phyloP scores from a whole-genome alignment of 2,329 filamentous ascomycete species.

The Ustulina deusta region DNA sequence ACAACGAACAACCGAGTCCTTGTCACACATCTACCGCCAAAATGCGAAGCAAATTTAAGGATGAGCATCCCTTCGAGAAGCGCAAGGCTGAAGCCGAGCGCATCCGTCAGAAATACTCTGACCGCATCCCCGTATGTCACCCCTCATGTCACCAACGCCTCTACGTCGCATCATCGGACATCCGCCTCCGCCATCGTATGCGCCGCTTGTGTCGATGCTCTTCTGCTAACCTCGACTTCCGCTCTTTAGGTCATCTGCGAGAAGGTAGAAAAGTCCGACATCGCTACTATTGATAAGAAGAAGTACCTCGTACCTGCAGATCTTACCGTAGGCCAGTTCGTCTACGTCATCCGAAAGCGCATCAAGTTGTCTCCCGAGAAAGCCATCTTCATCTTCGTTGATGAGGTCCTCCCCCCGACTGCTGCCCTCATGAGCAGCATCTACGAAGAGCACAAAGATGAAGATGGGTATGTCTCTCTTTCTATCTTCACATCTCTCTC shows the following conservation, averaged over 20 bases:
- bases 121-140: conserved; percentile 91
- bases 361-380: conserved; percentile 99
- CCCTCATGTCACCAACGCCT: conserved; percentile 22
- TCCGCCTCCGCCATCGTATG: not conserved
- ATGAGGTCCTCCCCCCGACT: conserved; percentile 95
- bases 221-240: conserved; percentile 41
- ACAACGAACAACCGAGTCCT: conserved; percentile 37
- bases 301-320: conserved; percentile 99
- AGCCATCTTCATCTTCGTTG: conserved; percentile 99
- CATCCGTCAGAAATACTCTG: conserved; percentile 98
- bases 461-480: conserved; percentile 69
- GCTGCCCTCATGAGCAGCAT: conserved; percentile 99
- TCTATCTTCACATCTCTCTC: not conserved
- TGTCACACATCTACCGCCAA: conserved; percentile 56
- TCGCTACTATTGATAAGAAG: conserved; percentile 99
- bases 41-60: conserved; percentile 99
- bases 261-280: conserved; percentile 99
- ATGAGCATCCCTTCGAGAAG: conserved; percentile 99
- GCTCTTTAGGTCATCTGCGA: conserved; percentile 90
- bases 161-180: conserved; percentile 11
- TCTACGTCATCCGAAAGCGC: conserved; percentile 99
- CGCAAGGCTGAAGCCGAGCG: conserved; percentile 99
- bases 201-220: not conserved
- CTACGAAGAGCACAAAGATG: conserved; percentile 98
- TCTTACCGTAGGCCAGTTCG: conserved; percentile 98